Base-by-base conservation (phyloP, 352 stramenopile genomes). In the Detonula confervacea region DNA sequence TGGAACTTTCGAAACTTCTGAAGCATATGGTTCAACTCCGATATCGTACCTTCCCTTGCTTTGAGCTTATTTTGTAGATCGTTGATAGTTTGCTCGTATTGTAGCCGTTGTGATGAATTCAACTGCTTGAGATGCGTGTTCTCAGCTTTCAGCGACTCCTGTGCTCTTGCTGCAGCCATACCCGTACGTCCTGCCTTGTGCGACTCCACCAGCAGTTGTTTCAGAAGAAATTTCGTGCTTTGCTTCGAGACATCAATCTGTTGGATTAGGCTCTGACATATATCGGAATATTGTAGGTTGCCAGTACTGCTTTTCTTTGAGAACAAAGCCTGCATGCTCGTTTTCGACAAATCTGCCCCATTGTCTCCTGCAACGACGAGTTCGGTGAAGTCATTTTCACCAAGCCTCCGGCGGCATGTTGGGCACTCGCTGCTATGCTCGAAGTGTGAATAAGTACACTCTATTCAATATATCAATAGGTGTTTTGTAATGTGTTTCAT, bases 381-480 rank as follows among this genome's bases (percentile, higher is more conserved):
- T 69, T 93, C 88, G 30, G 73, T 88, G 61, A 93, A 93, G 60
- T 92, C 88, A 59, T 85, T 75, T 63, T 90, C 84, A 12, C 63
- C 73, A 4, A 93, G 62, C n/a, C 61, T 81, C 60, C 64, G 81
- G 2, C 81, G 66, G 59, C 88, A 93, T 18, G 59, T 78, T 30
- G 88, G 88, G 71, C 88, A 93, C 33, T 82, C 66, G 18, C 70
- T 84, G 59, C 67, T 88, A 4, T 74, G 62, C 65, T 87, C 74
- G 56, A 93, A 93, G 69, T 93, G 88, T 20, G 69, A 71, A 47
- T 89, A 90, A 5, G 88, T 92, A 49, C 88, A 93, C 55, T 92
- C 88, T 91, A 22, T 59, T 18, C 29, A 39, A 76, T 16, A 60
- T 5, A 80, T 66, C n/a, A n/a, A n/a, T n/a, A 37, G 39, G 5